Evolutionary conservation across 1,284 basidiomycete species (phyloP), one percentile per base, ranked within the genome.

Genomic region (Cerioporus squamosus): DNA sequence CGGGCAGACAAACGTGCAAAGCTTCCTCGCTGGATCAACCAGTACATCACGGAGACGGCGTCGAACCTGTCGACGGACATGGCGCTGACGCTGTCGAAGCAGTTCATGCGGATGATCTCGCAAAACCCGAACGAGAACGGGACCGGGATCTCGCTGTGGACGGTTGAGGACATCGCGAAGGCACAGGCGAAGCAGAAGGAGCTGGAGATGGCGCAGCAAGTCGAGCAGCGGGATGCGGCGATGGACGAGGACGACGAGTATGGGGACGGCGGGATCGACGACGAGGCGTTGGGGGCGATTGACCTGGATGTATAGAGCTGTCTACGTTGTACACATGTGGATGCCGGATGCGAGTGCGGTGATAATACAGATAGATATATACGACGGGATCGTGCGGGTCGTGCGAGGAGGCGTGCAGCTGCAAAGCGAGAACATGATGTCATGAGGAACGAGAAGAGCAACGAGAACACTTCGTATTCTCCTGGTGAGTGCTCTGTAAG

Each of bases 21-120:
- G 83, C 80, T 99, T 65, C 97, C 97, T 2, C 90, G 94, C 53
- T 99, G 97, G 97, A 99, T 99, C 69, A 98, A 98, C 73, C 95
- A 97, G 73, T 98, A 98, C 72, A 99, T 99, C 71, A 97, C 94
- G 15, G 97, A 99, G 71, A 93, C 95, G 0, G 94, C 95, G 39
- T 92, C 95, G 10, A 99, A 99, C 75, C 81, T 99, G 54, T 99
- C 97, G 8, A 99, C 96, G 8, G 97, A 99, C 74, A 98, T 99
- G 94, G 97, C 97, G 8, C 80, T 99, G 59, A 95, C 95, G 4
- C 81, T 98, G 59, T 95, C 95, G 57, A 98, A 98, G 77, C 80
- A 95, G 47, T 99, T 99, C 77, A 96, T 99, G 85, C 87, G 97
- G 5, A 91, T 93, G 39, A 99, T 99, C 73, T 98, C 96, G 9